Percentiles rank a stretch among this genome's conserved stretches.
Conservation (phyloP, 129 eudicot species). For the Artemisia annua region DNA sequence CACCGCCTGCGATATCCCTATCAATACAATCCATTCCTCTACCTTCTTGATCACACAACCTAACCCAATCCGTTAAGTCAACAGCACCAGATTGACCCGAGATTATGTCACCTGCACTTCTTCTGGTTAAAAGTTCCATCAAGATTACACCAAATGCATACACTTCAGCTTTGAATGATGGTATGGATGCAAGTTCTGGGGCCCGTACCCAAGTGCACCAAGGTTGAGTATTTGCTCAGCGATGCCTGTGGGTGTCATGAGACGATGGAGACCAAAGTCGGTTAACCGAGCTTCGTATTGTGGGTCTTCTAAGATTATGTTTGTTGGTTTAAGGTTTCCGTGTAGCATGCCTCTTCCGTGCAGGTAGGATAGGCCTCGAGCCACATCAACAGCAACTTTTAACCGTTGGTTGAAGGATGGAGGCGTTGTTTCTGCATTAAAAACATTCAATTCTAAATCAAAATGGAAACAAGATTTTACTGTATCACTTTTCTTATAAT, state of each 20-base stretch:
- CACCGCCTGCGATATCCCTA: slow-evolving; percentile 75
- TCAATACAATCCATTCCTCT: slow-evolving; percentile 92
- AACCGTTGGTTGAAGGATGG: slow-evolving; percentile 82
- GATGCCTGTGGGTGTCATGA: slow-evolving; percentile 90
- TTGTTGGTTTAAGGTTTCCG: slow-evolving; percentile 95
- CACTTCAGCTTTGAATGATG: slow-evolving; percentile 83
- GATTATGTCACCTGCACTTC: slow-evolving; percentile 98
- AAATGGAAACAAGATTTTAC: not conserved
- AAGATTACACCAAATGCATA: slow-evolving; percentile 92
- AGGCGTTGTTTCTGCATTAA: slow-evolving; percentile 83
- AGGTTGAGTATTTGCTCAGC: slow-evolving; percentile 90
- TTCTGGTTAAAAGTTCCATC: slow-evolving; percentile 89
- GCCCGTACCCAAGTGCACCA: slow-evolving; percentile 98
- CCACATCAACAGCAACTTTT: slow-evolving; percentile 86
- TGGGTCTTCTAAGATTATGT: slow-evolving; percentile 64
- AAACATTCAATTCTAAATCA: slow-evolving; percentile 3
- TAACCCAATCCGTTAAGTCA: slow-evolving; percentile 92
- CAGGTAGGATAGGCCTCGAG: slow-evolving; percentile 75
- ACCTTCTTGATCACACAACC: slow-evolving; percentile 89
- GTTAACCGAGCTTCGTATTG: slow-evolving; percentile 64
- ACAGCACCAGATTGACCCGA: slow-evolving; percentile 97
- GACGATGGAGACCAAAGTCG: slow-evolving; percentile 88
- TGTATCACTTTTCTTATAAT: not conserved
- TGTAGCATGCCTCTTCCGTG: slow-evolving; percentile 84
- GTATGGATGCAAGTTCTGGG: slow-evolving; percentile 77